phyloP scores from a whole-genome alignment of 1,284 basidiomycete genomes.

The Cutaneotrichosporon dermatis region DNA sequence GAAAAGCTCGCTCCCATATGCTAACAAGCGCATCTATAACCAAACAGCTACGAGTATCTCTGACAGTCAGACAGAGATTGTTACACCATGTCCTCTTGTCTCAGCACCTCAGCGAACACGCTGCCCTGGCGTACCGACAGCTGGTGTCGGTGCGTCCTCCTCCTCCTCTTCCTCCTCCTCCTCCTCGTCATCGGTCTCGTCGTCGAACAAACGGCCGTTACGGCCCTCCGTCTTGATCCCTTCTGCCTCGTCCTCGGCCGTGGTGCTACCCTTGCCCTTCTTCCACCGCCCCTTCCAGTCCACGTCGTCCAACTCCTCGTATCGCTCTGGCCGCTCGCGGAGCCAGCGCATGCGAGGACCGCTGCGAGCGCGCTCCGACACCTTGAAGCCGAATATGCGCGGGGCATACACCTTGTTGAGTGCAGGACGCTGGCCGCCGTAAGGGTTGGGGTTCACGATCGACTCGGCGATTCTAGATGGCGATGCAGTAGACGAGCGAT shows the following conservation, averaged over 20 bases:
- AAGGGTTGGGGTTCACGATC: conserved; percentile 66
- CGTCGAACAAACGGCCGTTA: conserved; percentile 36
- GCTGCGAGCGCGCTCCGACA: conserved; percentile 61
- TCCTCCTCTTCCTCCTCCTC: conserved; percentile 37
- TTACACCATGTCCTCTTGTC: no score
- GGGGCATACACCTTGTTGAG: conserved; percentile 82
- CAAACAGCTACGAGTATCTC: no score
- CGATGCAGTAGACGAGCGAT: conserved; percentile 16
- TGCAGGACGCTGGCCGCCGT: conserved; percentile 69
- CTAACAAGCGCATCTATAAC: conserved; percentile 3
- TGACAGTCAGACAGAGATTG: no score
- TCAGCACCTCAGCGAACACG: neutral
- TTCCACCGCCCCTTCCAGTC: conserved; percentile 85
- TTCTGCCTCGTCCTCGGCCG: conserved; percentile 2
- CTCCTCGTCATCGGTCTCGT: conserved; percentile 35
- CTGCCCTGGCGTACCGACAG: neutral
- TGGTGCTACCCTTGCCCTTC: conserved; percentile 11
- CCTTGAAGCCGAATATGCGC: conserved; percentile 77
- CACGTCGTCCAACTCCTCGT: conserved; percentile 75
- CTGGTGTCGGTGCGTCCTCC: neutral
- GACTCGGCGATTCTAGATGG: conserved; percentile 32
- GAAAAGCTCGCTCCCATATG: neutral
- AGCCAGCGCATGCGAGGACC: conserved; percentile 98
- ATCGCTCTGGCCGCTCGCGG: conserved; percentile 71
- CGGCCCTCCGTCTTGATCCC: conserved; percentile 6